Conservation (phyloP, 805 yeast species). For the Saturnispora quitensis region DNA sequence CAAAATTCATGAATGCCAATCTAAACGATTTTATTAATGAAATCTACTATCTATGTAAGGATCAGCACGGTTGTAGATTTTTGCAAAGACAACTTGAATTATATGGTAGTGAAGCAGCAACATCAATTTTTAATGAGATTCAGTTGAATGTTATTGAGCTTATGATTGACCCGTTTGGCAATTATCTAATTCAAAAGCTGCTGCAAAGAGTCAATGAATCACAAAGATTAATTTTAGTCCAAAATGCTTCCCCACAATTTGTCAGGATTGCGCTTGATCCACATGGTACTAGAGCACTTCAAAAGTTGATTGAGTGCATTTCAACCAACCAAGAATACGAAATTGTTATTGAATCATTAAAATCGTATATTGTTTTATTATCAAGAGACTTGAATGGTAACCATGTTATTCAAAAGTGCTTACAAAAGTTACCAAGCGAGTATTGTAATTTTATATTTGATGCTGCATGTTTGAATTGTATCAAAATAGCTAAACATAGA, state of each 20-base stretch:
- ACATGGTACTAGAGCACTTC: conserved; percentile 94
- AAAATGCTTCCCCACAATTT: conserved; percentile 63
- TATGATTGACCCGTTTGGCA: conserved; percentile 97
- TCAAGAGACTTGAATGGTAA: conserved; percentile 92
- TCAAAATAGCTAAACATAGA: conserved; percentile 84
- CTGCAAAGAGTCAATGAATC: conserved; percentile 64
- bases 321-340: conserved; percentile 61
- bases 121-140: conserved; percentile 74
- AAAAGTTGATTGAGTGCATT: conserved; percentile 80
- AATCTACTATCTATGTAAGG: conserved; percentile 77
- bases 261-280: conserved; percentile 81
- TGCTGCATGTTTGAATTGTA: conserved; percentile 64
- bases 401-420: conserved; percentile 90
- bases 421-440: conserved; percentile 58
- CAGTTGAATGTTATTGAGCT: conserved; percentile 70
- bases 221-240: conserved; percentile 62
- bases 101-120: conserved; percentile 52
- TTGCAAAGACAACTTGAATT: conserved; percentile 78
- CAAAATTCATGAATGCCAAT: conserved; percentile 58
- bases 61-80: conserved; percentile 94
- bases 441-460: conserved; percentile 85
- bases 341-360: conserved; percentile 30
- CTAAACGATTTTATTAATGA: conserved; percentile 63
- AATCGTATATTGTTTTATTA: conserved; percentile 64
- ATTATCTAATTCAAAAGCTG: conserved; percentile 84